These are phyloP conservation scores for Seminavis robusta DNA, from an alignment of 108 stramenopile species.

Conservation along the genomic window DNA sequence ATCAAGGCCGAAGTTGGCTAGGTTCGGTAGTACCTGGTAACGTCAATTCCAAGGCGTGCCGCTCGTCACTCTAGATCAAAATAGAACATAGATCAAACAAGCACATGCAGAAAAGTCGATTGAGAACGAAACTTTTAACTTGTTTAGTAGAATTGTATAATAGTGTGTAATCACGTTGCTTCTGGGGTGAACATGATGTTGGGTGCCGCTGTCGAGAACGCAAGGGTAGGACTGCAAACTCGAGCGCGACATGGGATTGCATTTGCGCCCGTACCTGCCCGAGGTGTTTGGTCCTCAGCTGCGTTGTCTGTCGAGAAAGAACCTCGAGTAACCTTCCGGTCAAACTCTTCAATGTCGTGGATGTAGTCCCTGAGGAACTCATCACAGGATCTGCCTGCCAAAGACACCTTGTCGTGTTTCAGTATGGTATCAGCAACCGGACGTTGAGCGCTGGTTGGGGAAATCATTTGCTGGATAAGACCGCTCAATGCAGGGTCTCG, in stretches of 20 bases:
- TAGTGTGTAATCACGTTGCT: no score
- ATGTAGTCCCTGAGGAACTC: conserved; percentile 69
- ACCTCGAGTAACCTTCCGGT: conserved; percentile 22
- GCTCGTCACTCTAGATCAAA: no score
- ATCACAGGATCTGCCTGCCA: conserved; percentile 46
- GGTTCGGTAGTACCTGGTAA: no score
- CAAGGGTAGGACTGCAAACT: conserved; percentile 3
- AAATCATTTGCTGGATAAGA: conserved; percentile 56
- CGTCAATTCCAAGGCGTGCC: no score
- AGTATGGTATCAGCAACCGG: conserved; percentile 66
- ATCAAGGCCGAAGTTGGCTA: no score
- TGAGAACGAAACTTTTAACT: no score
- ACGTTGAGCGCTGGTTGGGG: conserved; percentile 33
- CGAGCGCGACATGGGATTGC: not conserved
- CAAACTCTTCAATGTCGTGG: conserved; percentile 57
- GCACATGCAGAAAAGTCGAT: no score
- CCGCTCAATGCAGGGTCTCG: conserved; percentile 38
- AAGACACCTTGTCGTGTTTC: conserved; percentile 20
- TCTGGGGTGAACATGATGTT: no score
- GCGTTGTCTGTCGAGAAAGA: conserved; percentile 12
- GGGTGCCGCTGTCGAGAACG: no score
- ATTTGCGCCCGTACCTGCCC: no score
- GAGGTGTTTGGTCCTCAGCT: conserved; percentile 37
- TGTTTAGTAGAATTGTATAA: no score
- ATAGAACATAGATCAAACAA: no score